phyloP scores from a whole-genome alignment of 1,284 basidiomycete species.

The Irpex sp. region DNA sequence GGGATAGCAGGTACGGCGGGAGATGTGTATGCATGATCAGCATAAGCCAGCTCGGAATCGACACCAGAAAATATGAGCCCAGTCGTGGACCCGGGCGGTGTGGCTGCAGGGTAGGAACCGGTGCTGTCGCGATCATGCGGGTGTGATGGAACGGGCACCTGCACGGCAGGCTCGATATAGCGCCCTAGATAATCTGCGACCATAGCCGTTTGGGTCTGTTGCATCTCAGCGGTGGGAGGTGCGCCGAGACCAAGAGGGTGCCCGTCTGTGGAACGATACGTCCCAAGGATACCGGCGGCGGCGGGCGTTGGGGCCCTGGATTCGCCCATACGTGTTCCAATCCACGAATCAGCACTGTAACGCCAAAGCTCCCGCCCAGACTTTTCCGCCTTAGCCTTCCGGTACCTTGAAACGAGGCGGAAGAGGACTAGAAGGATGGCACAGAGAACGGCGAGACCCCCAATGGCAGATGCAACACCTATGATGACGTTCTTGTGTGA shows the following conservation, averaged over 20 bases:
- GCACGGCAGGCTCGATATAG: neutral
- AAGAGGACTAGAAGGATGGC: neutral
- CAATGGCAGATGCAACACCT: neutral
- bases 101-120: neutral
- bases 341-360: neutral
- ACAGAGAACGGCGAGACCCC: neutral
- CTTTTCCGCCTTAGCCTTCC: neutral
- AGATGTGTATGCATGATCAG: neutral
- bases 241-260: neutral
- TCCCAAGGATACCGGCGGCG: neutral
- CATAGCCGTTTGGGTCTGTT: neutral
- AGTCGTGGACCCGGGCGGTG: neutral
- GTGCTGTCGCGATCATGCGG: neutral
- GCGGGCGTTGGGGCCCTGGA: neutral
- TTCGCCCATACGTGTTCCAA: neutral
- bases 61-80: neutral
- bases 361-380: neutral
- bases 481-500: neutral
- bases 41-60: neutral
- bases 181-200: neutral
- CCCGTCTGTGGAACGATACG: neutral
- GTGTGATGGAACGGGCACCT: neutral
- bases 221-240: neutral
- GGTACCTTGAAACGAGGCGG: neutral
- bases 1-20: neutral